A percentile compares a stretch with the other conserved stretches of the same genome.
phyloP scores from a whole-genome alignment of 345 rosid genomes.

The Kandelia obovata region DNA sequence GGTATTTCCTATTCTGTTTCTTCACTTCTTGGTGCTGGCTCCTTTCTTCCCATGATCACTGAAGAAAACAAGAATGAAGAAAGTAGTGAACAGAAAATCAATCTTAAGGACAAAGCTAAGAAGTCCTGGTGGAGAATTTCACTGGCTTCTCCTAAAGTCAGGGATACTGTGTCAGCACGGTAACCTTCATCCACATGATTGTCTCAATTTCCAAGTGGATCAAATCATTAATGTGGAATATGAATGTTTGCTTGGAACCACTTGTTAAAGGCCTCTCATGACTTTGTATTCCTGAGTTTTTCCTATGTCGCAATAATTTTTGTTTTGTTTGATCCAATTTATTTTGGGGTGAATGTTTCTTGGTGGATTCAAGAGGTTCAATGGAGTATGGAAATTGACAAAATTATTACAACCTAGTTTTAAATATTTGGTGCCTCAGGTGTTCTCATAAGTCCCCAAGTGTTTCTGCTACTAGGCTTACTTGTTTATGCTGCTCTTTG shows the following conservation, averaged over 20 bases:
- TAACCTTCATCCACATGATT: constrained; percentile 21
- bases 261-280: no score
- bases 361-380: neutral
- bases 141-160: constrained; percentile 73
- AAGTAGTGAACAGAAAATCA: constrained; percentile 32
- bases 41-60: constrained; percentile 61
- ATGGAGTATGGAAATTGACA: neutral
- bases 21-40: constrained; percentile 79
- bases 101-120: constrained; percentile 39
- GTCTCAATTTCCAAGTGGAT: neutral
- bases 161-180: constrained; percentile 49
- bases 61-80: constrained; percentile 38
- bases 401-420: neutral
- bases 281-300: no score
- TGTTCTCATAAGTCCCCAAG: no score
- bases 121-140: constrained; percentile 84
- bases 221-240: neutral
- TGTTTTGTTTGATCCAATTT: no score
- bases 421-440: no score
- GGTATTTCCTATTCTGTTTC: constrained; percentile 81
- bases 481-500: neutral
- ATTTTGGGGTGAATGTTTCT: neutral
- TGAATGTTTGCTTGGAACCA: no score
- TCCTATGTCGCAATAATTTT: no score
- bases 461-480: neutral